These are phyloP conservation scores for Zostera marina DNA, from an alignment of 116 monocot species.

Conservation along the genomic window DNA sequence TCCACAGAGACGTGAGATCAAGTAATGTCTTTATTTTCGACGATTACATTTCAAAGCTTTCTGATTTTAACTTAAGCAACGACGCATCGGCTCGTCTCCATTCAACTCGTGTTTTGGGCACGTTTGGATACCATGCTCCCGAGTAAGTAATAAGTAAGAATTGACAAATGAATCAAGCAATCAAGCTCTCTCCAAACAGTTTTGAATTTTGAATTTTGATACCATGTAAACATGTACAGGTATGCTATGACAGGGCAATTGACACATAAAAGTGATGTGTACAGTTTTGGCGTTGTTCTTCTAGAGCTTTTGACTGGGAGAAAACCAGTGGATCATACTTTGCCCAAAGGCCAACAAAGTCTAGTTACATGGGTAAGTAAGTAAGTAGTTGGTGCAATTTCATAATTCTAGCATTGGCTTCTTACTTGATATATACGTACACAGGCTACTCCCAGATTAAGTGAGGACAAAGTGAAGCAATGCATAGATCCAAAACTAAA, in stretches of 20 bases:
- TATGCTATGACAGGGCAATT: conserved; percentile 21
- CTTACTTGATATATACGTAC: background rate
- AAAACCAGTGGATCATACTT: conserved; percentile 16
- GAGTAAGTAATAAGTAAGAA: conserved; percentile 4
- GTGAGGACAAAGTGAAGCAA: conserved; percentile 11
- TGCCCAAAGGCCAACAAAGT: conserved; percentile 13
- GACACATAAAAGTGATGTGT: conserved; percentile 19
- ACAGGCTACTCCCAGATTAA: conserved; percentile 12
- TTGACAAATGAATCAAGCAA: no score
- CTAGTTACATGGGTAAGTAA: conserved; percentile 18
- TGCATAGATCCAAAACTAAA: conserved; percentile 8
- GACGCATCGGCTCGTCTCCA: conserved; percentile 48
- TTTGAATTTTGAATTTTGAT: no score
- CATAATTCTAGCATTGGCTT: background rate
- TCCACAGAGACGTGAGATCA: conserved; percentile 34
- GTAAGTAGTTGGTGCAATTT: no score
- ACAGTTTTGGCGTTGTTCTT: conserved; percentile 22
- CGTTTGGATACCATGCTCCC: conserved; percentile 62
- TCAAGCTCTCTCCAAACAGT: no score
- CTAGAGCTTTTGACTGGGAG: conserved; percentile 19
- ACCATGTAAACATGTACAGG: background rate
- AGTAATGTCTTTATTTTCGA: conserved; percentile 38
- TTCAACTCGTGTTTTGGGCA: conserved; percentile 56
- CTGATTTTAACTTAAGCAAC: conserved; percentile 35
- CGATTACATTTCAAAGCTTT: conserved; percentile 23